These are phyloP conservation scores for Teratosphaeria zuluensis DNA, from an alignment of 2,329 filamentous ascomycete genomes.

Conservation along the genomic window DNA sequence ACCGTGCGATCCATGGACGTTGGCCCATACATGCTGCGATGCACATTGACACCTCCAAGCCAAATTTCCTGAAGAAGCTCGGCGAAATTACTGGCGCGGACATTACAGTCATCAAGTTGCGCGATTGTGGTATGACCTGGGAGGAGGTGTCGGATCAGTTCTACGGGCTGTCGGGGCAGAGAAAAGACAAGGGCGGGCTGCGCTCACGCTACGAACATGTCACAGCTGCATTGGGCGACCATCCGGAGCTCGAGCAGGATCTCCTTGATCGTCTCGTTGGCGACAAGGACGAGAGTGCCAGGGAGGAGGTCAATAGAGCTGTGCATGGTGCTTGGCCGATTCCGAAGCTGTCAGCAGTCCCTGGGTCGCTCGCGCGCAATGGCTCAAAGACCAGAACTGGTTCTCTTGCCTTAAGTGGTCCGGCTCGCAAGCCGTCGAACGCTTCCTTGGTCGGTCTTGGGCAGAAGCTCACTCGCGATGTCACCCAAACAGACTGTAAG, in stretches of 20 bases:
- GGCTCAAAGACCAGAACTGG: not conserved
- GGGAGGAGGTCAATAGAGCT: not conserved
- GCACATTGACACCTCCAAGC: not conserved
- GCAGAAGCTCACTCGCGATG: not conserved
- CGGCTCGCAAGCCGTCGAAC: not conserved
- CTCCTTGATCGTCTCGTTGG: not conserved
- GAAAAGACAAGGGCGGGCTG: not conserved
- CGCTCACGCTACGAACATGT: not conserved
- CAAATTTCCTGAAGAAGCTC: not conserved
- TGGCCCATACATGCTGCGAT: not conserved
- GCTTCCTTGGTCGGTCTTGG: not conserved
- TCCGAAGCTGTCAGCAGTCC: not conserved
- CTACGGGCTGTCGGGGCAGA: not conserved
- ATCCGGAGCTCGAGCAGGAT: not conserved
- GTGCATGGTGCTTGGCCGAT: slow-evolving; percentile 1
- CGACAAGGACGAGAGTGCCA: not conserved
- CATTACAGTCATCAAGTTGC: not conserved
- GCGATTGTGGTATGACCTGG: not conserved
- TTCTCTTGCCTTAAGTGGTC: not conserved
- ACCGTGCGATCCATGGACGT: not conserved
- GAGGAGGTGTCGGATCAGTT: not conserved
- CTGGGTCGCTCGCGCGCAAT: not conserved
- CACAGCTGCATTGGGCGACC: not conserved
- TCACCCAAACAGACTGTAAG: slow-evolving; percentile 1
- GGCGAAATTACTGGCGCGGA: not conserved